Conservation (phyloP, 2,329 filamentous ascomycete genomes). For the Atkinsonella hypoxylon region DNA sequence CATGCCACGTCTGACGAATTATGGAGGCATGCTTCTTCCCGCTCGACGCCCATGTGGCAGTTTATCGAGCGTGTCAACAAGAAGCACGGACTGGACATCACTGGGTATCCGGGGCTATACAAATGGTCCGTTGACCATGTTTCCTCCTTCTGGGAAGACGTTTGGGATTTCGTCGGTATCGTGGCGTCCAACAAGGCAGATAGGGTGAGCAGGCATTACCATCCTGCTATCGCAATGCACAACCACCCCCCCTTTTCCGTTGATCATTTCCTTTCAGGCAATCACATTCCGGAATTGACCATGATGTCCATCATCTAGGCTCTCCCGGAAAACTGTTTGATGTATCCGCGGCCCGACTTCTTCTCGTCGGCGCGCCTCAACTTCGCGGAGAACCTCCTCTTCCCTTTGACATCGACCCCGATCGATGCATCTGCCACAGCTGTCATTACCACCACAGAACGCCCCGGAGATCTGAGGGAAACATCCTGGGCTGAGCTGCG, state of each 20-base stretch:
- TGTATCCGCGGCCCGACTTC: constrained; percentile 83
- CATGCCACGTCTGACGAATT: constrained; percentile 33
- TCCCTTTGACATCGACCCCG: constrained; percentile 39
- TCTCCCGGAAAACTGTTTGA: constrained; percentile 50
- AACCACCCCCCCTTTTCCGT: background rate
- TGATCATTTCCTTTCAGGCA: background rate
- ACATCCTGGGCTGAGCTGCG: constrained; percentile 70
- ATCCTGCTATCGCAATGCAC: background rate
- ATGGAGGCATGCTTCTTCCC: constrained; percentile 59
- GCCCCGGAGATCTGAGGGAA: constrained; percentile 41
- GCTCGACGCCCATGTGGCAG: constrained; percentile 56
- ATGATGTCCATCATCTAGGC: constrained; percentile 36
- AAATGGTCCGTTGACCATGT: constrained; percentile 74
- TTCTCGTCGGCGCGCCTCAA: constrained; percentile 72
- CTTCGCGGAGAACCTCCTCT: constrained; percentile 91
- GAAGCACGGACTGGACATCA: constrained; percentile 50
- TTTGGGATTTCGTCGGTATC: constrained; percentile 75
- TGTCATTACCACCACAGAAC: constrained; percentile 71
- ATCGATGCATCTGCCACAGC: constrained; percentile 49
- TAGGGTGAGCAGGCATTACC: constrained; percentile 31
- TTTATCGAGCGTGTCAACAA: constrained; percentile 60
- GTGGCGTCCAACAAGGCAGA: constrained; percentile 52
- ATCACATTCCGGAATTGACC: background rate
- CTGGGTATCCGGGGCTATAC: constrained; percentile 64
- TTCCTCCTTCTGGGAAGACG: constrained; percentile 68